Evolutionary conservation across 306 rosid genomes (phyloP), one percentile per base, ranked within the genome.

Genomic region (Bauhinia variegata): DNA sequence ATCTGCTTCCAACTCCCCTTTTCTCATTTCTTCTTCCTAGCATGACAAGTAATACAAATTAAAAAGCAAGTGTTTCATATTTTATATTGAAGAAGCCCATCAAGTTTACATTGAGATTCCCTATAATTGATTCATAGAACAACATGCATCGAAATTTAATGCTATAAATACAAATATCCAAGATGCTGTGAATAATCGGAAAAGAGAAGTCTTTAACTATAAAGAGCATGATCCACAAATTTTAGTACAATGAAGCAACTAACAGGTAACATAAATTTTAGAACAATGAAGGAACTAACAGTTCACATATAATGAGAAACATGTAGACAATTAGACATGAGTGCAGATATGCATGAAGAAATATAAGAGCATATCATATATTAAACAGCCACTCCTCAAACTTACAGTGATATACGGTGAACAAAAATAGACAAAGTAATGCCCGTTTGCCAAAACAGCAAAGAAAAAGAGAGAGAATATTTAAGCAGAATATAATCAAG

Each of bases 1-100:
- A 77, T 90, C 99, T 56, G 91, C 91, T 79, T 93, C 99, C 79
- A 89, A 72, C 73, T 93, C 99, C 70, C 99, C 99, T 71, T 83
- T 79, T 79, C 82, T 88, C 47, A 93, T 68, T 72, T 93, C 98
- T 62, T 93, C 98, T 84, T 93, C 98, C 98, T 92, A 67, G 57
- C 46, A 63, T 60, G 76, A 68, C 50, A 66, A 47, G 16, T 46
- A 6, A 54, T 30, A 47, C 47, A 55, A 69, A 65, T 64, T 28
- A 19, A 68, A 73, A 39, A 47, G 32, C 31, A 56, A 41, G 16
- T 43, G 28, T 23, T 23, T 23, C 2, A 23, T 1, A 54, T 10
- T 12, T 46, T 16, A 41, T 44, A 48, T 34, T 55, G 62, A 62
- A 63, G 68, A 39, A 63, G 32, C 57, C 69, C 38, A 56, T 8